Evolutionary conservation across 179 eudicot genomes (phyloP).

Genomic region (Patellifolia procumbens): DNA sequence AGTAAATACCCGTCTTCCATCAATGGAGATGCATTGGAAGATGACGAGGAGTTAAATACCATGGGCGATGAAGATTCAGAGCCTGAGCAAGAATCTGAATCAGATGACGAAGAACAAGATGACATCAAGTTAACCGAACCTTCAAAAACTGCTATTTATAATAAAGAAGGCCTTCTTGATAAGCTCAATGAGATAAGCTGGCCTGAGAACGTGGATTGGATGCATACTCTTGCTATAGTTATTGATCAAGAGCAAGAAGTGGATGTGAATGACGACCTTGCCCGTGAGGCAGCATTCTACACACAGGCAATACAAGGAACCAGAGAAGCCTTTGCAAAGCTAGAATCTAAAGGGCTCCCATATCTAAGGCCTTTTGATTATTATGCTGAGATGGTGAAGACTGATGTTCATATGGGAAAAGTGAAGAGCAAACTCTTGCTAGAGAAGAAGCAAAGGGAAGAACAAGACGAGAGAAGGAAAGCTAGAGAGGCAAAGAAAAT

Average conservation of each 20-base stretch:
- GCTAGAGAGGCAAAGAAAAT: slow-evolving; percentile 72
- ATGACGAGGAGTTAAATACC: slow-evolving; percentile 33
- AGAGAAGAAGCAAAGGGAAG: slow-evolving; percentile 78
- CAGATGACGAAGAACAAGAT: slow-evolving; percentile 56
- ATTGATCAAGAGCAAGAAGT: slow-evolving; percentile 60
- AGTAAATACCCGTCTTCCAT: slow-evolving; percentile 3
- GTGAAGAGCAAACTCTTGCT: slow-evolving; percentile 69
- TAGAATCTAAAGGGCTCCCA: slow-evolving; percentile 62
- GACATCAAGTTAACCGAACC: slow-evolving; percentile 64
- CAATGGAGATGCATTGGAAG: slow-evolving; percentile 41
- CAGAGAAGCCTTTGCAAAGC: slow-evolving; percentile 68
- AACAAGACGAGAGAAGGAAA: slow-evolving; percentile 93
- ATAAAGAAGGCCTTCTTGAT: slow-evolving; percentile 65
- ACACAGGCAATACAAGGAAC: slow-evolving; percentile 86
- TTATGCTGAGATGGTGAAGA: slow-evolving; percentile 94
- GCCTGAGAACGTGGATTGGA: slow-evolving; percentile 71
- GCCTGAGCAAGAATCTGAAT: slow-evolving; percentile 58
- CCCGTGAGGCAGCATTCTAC: slow-evolving; percentile 75
- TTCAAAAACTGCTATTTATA: slow-evolving; percentile 69
- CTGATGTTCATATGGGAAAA: slow-evolving; percentile 83
- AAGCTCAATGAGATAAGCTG: slow-evolving; percentile 77
- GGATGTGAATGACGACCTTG: slow-evolving; percentile 85
- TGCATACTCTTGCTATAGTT: slow-evolving; percentile 61
- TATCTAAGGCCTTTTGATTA: slow-evolving; percentile 79
- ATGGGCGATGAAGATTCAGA: slow-evolving; percentile 31